Percentiles rank a stretch among this genome's conserved stretches.
Evolutionary conservation across 2,329 filamentous ascomycete genomes (phyloP).

Genomic region (Trichoderma arundinaceum): DNA sequence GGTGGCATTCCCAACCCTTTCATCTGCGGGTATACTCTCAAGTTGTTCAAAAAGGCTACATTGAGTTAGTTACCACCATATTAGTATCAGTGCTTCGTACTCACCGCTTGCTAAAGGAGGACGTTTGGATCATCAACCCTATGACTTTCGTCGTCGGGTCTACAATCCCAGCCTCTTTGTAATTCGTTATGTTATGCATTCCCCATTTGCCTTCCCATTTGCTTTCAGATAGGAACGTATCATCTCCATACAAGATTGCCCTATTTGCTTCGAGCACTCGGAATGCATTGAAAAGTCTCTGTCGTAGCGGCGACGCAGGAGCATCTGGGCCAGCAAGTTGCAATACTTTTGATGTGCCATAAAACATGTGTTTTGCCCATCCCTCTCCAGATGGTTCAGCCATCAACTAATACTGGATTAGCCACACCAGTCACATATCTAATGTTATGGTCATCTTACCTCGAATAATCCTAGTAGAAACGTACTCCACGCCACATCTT

Average conservation of each 20-base stretch:
- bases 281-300: conserved; percentile 36
- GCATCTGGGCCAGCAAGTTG: conserved; percentile 9
- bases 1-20: background rate
- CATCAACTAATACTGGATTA: conserved; percentile 36
- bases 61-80: background rate
- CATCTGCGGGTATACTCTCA: conserved; percentile 25
- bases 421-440: fast-evolving
- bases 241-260: conserved; percentile 37
- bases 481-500: conserved; percentile 38
- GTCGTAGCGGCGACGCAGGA: conserved; percentile 2
- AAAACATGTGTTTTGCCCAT: conserved; percentile 41
- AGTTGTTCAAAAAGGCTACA: conserved; percentile 36
- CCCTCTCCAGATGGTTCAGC: conserved; percentile 37
- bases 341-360: conserved; percentile 38
- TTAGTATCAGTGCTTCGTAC: fast-evolving
- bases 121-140: conserved; percentile 31
- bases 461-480: conserved; percentile 41
- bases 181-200: no score
- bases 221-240: conserved; percentile 34
- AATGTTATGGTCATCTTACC: conserved; percentile 27
- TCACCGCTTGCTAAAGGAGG: conserved; percentile 37
- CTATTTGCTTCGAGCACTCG: conserved; percentile 37
- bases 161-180: no score
- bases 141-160: conserved; percentile 7
- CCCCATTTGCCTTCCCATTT: conserved; percentile 31